Evolutionary conservation across 169 alveolate genomes (phyloP), one percentile per base, ranked within the genome.

Genomic region (Plasmodium vivax): DNA sequence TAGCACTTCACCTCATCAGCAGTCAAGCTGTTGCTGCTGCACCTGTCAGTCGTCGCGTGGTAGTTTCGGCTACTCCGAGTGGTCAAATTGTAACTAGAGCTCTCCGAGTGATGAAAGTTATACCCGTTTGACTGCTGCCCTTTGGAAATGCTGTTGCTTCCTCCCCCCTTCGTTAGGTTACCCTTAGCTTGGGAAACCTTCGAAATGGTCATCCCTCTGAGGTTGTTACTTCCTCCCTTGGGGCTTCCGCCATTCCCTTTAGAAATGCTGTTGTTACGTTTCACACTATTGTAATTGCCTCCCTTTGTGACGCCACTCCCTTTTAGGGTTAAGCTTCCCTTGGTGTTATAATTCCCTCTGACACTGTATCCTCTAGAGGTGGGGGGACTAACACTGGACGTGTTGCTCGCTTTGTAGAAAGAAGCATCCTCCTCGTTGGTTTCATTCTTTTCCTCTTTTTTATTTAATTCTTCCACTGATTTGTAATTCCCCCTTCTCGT

Each of bases 401-500:
- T 74, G 51, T 85, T 74, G 30, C 43, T 77, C 8, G 4, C 62
- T 68, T 68, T 68, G 32, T 19, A 68, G 2, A 68, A 27, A 68
- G 77, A 68, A 27, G 77, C 41, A 68, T 68, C 36, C 2, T 68
- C 77, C 8, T 54, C 41, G 10, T 85, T 62, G n/a, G 5, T 41
- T 0, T 85, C 56, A 38, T 23, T 43, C 10, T 47, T 72, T 36
- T n/a, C 82, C 5, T 84, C 36, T 8, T 84, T 45, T 8, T 85
- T 85, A 16, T 73, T 38, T 45, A 75, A 32, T 14, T 77, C 87
- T 4, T 73, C 45, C 2, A 45, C 6, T 0, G 74, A 75, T 23
- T 74, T 74, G 34, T 34, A 34, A 19, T 38, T 85, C 1, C 85
- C 51, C 23, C 87, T 74, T 75, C 93, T 41, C n/a, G 93, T 85